Percentiles rank a stretch among this genome's conserved stretches.
These are phyloP conservation scores for Colletotrichum tofieldiae DNA, from an alignment of 2,329 filamentous ascomycete genomes.

Conservation along the genomic window DNA sequence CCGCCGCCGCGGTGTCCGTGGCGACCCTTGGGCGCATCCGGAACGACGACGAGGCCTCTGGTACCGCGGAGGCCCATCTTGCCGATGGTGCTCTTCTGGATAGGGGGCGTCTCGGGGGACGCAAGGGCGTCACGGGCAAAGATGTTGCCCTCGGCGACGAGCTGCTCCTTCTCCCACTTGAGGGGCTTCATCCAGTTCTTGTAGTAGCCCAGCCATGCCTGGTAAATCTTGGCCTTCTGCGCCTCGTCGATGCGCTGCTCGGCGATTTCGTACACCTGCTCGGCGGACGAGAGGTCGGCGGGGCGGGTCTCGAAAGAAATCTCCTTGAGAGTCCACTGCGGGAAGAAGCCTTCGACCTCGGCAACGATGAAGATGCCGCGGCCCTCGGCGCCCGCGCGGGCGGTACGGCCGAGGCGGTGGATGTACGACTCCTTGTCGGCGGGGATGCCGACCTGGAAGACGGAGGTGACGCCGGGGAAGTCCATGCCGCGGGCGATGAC, in stretches of 20 bases:
- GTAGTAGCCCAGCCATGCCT: conserved; percentile 72
- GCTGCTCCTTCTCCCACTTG: conserved; percentile 58
- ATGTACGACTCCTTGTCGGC: conserved; percentile 75
- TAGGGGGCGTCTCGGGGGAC: conserved; percentile 61
- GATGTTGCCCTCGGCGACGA: conserved; percentile 67
- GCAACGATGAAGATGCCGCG: conserved; percentile 74
- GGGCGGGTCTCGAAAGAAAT: conserved; percentile 66
- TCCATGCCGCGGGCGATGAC: conserved; percentile 82
- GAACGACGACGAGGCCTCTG: conserved; percentile 63
- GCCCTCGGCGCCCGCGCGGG: conserved; percentile 75
- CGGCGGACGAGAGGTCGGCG: conserved; percentile 61
- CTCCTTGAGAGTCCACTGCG: conserved; percentile 65
- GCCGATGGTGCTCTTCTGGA: conserved; percentile 63
- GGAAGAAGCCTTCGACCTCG: conserved; percentile 66
- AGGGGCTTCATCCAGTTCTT: conserved; percentile 65
- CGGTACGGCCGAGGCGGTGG: conserved; percentile 78
- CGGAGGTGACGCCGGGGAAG: conserved; percentile 78
- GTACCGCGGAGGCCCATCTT: conserved; percentile 73
- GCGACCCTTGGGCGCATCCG: conserved; percentile 56
- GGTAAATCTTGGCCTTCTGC: conserved; percentile 65
- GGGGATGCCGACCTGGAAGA: conserved; percentile 75
- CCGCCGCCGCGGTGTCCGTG: conserved; percentile 46
- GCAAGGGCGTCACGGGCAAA: conserved; percentile 66
- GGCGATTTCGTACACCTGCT: conserved; percentile 57
- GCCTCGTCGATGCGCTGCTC: conserved; percentile 60